Evolutionary conservation across 805 yeast species (phyloP), one percentile per base, ranked within the genome.

Genomic region (Ogataea salicorniae): DNA sequence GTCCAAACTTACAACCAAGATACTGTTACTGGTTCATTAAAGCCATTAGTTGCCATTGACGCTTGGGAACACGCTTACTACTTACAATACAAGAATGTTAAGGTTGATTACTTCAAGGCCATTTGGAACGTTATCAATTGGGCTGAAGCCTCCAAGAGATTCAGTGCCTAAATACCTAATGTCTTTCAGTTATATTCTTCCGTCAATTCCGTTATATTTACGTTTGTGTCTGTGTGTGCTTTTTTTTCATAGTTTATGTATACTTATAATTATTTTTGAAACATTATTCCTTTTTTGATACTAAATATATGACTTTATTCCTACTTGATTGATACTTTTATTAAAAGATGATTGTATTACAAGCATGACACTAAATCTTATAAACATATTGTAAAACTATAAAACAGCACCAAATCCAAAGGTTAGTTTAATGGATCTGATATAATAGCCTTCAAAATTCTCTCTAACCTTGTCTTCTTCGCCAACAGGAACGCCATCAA

Each of bases 31-130:
- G 87, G 87, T 42, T 66, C 79, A 9, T 75, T 80, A 66, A 72
- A 78, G 41, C 95, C 96, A 40, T 71, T 90, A 60, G 77, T 90
- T 47, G 96, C 96, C 46, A 86, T 89, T 64, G 97, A 89, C 61
- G 95, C 96, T 51, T 89, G 97, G 97, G 97, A 89, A 71, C 97
- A 89, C 64, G 96, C 97, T 46, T 89, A 89, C 77, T 89, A 89
- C 77, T 76, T 90, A 70, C 96, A 89, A 71, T 89, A 89, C 76
- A 84, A 87, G 73, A 89, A 89, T 73, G 90, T 84, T 65, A 89
- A 90, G 77, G 95, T 69, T 40, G 96, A 89, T 64, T 89, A 90
- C 74, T 89, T 90, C 80, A 83, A 86, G 71, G 92, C 95, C 53
- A 86, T 89, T 70, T 89, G 97, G 97, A 84, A 86, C 62, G 96